Conservation (phyloP, 805 yeast species). For the Kuraishia molischiana region DNA sequence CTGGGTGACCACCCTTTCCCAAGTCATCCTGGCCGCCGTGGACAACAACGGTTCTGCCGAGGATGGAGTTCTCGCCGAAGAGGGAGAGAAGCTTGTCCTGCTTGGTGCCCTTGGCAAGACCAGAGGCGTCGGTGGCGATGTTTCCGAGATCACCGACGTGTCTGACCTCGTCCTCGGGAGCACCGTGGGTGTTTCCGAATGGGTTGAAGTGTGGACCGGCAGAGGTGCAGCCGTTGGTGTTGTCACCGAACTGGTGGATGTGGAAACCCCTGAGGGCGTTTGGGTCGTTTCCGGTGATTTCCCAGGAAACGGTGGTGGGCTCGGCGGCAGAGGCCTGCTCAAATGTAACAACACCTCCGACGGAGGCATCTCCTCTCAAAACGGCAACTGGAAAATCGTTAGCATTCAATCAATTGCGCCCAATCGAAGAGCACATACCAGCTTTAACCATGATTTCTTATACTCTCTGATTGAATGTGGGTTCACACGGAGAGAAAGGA, state of each 20-base stretch:
- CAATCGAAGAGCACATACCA: slow-evolving; percentile 32
- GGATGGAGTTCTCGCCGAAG: slow-evolving; percentile 76
- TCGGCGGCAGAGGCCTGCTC: slow-evolving; percentile 73
- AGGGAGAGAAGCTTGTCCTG: slow-evolving; percentile 71
- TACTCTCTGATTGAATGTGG: neutral
- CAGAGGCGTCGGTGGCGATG: slow-evolving; percentile 75
- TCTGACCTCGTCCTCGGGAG: slow-evolving; percentile 71
- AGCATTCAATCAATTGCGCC: neutral
- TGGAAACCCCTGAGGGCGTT: slow-evolving; percentile 95
- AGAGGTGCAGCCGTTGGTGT: slow-evolving; percentile 97
- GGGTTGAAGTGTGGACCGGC: slow-evolving; percentile 99
- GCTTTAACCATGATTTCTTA: slow-evolving; percentile 53
- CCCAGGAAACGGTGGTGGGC: slow-evolving; percentile 83
- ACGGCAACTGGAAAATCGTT: slow-evolving; percentile 60
- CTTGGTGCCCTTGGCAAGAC: slow-evolving; percentile 86
- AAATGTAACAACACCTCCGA: slow-evolving; percentile 78
- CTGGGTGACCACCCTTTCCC: slow-evolving; percentile 90
- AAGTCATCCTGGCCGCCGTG: slow-evolving; percentile 91
- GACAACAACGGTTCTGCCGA: slow-evolving; percentile 94
- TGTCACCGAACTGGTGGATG: slow-evolving; percentile 96
- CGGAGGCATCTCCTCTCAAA: slow-evolving; percentile 89
- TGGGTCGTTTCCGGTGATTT: slow-evolving; percentile 81
- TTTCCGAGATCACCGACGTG: slow-evolving; percentile 98
- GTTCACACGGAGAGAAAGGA: neutral
- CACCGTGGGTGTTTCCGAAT: slow-evolving; percentile 81